phyloP scores from a whole-genome alignment of 169 alveolate genomes.

The Eimeria maxima region DNA sequence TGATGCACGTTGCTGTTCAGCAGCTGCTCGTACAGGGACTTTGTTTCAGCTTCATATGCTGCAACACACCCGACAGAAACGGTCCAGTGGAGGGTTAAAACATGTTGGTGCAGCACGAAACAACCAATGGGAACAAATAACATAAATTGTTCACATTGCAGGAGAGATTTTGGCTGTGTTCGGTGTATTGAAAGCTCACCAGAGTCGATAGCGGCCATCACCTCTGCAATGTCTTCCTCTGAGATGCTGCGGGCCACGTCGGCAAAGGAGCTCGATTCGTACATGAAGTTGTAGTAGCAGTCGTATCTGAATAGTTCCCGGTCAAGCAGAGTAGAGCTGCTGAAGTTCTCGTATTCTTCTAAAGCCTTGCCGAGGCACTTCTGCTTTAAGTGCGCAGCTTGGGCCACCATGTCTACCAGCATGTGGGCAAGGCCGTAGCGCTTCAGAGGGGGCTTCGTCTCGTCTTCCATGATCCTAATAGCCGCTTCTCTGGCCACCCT shows the following conservation, averaged over 20 bases:
- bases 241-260: constrained; percentile 34
- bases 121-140: background rate
- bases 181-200: background rate
- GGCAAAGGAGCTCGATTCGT: constrained; percentile 12
- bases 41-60: constrained; percentile 38
- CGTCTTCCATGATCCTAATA: background rate
- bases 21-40: constrained; percentile 34
- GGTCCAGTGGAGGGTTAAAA: background rate
- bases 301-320: constrained; percentile 50
- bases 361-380: constrained; percentile 8
- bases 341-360: constrained; percentile 36
- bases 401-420: constrained; percentile 17
- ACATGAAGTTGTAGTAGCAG: constrained; percentile 49
- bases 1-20: background rate
- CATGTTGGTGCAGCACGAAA: background rate
- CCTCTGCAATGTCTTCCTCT: background rate
- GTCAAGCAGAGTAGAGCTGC: background rate
- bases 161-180: background rate
- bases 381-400: background rate
- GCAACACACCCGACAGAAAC: background rate
- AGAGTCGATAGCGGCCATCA: constrained; percentile 27
- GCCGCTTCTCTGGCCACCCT: constrained; percentile 9
- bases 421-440: constrained; percentile 42
- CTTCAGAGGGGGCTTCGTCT: background rate
- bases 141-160: too few species aligned